A percentile compares a stretch with the other conserved stretches of the same genome.
These are phyloP conservation scores for Hypoxylon cercidicola DNA, from an alignment of 495 filamentous ascomycete genomes.

Conservation along the genomic window DNA sequence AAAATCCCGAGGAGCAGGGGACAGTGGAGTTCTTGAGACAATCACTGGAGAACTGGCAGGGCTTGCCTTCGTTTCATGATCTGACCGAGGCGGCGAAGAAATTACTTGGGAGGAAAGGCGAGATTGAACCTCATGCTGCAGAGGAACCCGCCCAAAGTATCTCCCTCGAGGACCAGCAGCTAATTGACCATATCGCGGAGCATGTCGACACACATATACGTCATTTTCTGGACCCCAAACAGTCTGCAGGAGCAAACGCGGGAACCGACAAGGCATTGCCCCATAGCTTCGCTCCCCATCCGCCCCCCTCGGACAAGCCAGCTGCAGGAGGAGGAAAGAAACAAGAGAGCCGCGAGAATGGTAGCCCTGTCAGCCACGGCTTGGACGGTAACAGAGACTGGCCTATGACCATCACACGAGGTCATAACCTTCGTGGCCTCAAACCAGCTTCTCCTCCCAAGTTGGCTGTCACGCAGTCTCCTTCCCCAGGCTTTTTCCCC, in stretches of 20 bases:
- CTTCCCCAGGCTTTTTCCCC: slow-evolving; percentile 28
- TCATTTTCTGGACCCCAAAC: slow-evolving; percentile 10
- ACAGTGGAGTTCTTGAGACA: slow-evolving; percentile 22
- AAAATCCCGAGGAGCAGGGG: slow-evolving; percentile 26
- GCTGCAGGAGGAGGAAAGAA: slow-evolving; percentile 9
- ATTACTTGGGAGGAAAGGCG: slow-evolving; percentile 13
- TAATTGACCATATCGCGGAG: slow-evolving; percentile 29
- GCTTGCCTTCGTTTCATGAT: slow-evolving; percentile 28
- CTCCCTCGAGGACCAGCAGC: slow-evolving; percentile 18
- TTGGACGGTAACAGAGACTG: slow-evolving; percentile 45
- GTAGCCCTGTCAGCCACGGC: slow-evolving; percentile 28
- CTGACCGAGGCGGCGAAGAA: slow-evolving; percentile 22
- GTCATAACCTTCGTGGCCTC: slow-evolving; percentile 16
- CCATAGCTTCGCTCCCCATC: not conserved
- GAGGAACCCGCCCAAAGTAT: not conserved
- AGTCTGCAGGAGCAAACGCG: not conserved
- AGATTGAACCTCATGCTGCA: not conserved
- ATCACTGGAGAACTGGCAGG: slow-evolving; percentile 11
- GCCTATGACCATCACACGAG: slow-evolving; percentile 27
- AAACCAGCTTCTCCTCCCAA: slow-evolving; percentile 17
- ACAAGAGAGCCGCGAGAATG: slow-evolving; percentile 10
- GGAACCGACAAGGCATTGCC: slow-evolving; percentile 4
- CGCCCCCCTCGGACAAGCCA: not conserved
- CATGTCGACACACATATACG: slow-evolving; percentile 33
- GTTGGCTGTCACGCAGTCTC: slow-evolving; percentile 3